Evolutionary conservation across 2,329 filamentous ascomycete species (phyloP).

Genomic region (Boeremia lycopersici): DNA sequence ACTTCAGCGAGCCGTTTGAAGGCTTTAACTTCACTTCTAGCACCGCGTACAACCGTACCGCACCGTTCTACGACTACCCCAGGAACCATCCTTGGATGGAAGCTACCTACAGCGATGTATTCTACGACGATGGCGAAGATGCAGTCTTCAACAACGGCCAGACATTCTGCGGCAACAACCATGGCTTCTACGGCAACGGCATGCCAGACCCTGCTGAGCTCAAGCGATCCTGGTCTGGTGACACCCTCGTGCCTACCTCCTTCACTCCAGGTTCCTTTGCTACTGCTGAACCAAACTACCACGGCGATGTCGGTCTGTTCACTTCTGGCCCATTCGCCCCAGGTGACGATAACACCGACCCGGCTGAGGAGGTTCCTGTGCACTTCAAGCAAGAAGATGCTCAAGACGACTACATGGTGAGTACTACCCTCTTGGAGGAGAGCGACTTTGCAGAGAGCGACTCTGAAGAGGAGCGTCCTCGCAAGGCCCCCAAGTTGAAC

Average conservation of each 20-base stretch:
- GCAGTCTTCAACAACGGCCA: too few relatives aligned
- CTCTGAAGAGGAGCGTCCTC: constrained; percentile 14
- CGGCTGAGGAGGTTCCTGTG: neutral
- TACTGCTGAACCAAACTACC: neutral
- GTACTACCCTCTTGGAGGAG: constrained; percentile 18
- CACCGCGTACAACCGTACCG: neutral
- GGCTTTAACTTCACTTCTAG: neutral
- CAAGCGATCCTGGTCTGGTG: neutral
- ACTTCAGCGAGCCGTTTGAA: neutral
- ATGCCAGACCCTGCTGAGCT: neutral
- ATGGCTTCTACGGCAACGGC: neutral
- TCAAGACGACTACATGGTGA: constrained; percentile 9
- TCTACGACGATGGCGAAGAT: neutral
- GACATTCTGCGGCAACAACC: too few relatives aligned
- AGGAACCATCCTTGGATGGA: too few relatives aligned
- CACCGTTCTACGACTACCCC: neutral
- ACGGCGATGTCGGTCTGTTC: neutral
- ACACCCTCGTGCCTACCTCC: neutral
- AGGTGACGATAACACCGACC: neutral
- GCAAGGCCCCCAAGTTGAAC: constrained; percentile 33
- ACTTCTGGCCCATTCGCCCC: neutral
- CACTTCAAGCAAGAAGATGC: neutral
- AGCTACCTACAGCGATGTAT: neutral
- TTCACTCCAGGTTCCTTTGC: neutral
- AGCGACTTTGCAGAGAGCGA: constrained; percentile 24